These are phyloP conservation scores for Aureobasidium sp. DNA, from an alignment of 2,329 filamentous ascomycete species.

Conservation along the genomic window DNA sequence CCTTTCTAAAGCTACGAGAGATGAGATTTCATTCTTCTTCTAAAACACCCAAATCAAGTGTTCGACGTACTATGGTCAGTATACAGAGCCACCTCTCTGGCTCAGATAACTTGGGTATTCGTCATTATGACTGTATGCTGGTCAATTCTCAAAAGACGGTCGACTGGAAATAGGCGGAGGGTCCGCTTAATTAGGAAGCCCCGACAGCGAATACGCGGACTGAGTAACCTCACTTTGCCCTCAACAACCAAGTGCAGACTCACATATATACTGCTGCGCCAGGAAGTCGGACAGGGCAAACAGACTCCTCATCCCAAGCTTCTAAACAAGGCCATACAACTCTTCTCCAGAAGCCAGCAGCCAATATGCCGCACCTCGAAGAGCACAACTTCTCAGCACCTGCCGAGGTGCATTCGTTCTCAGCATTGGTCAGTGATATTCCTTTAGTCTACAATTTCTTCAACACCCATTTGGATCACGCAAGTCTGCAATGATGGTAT, in stretches of 20 bases:
- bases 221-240: neutral
- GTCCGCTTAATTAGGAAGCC: neutral
- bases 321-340: neutral
- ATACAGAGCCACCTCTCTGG: no score
- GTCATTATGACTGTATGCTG: neutral
- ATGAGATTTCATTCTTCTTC: neutral
- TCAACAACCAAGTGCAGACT: neutral
- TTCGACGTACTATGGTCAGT: neutral
- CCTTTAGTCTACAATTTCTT: neutral
- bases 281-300: neutral
- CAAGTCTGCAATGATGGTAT: neutral
- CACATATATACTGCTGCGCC: neutral
- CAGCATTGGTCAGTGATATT: slow-evolving; percentile 33
- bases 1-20: neutral
- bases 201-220: neutral
- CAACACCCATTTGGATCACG: neutral
- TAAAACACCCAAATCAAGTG: neutral
- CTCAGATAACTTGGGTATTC: neutral
- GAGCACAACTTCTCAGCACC: slow-evolving; percentile 37
- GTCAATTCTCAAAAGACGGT: neutral
- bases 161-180: neutral
- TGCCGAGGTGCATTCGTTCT: slow-evolving; percentile 33
- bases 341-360: neutral
- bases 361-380: slow-evolving; percentile 23
- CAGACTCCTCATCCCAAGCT: neutral